phyloP scores from a whole-genome alignment of 768 basidiomycete species.

The Gloeostereum incarnatum region DNA sequence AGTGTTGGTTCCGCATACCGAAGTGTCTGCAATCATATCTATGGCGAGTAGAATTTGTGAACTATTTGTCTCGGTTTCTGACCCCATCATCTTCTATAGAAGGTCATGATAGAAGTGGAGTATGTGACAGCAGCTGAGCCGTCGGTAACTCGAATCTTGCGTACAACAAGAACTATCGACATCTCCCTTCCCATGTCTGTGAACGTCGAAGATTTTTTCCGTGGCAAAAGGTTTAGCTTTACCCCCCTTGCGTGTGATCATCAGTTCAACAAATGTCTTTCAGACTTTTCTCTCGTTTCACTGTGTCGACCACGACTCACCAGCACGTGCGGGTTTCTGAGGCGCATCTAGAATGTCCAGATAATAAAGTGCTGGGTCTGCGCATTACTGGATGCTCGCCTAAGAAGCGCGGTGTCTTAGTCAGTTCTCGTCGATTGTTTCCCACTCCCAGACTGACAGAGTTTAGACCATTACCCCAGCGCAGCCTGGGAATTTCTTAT shows the following conservation, averaged over 20 bases:
- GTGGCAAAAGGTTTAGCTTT: constrained; percentile 60
- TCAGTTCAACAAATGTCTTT: neutral
- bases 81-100: constrained; percentile 27
- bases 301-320: constrained; percentile 71
- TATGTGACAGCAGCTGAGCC: constrained; percentile 57
- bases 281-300: constrained; percentile 88
- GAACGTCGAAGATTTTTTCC: constrained; percentile 96
- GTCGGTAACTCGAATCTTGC: constrained; percentile 40
- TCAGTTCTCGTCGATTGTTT: constrained; percentile 18
- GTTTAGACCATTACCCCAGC: constrained; percentile 65
- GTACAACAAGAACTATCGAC: constrained; percentile 44
- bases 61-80: neutral
- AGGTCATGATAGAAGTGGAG: constrained; percentile 58
- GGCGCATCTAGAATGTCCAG: constrained; percentile 40
- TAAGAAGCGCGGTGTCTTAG: constrained; percentile 36
- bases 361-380: constrained; percentile 35
- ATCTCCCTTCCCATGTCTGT: constrained; percentile 80
- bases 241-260: constrained; percentile 1
- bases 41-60: constrained; percentile 35
- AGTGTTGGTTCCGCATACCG: constrained; percentile 58
- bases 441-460: constrained; percentile 5
- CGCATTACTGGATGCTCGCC: constrained; percentile 40
- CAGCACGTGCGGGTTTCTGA: constrained; percentile 72
- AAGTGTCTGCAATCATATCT: constrained; percentile 47
- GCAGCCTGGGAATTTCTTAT: constrained; percentile 73